Evolutionary conservation across 2,329 filamentous ascomycete genomes (phyloP), one percentile per base, ranked within the genome.

Genomic region (Talaromyces sp.): DNA sequence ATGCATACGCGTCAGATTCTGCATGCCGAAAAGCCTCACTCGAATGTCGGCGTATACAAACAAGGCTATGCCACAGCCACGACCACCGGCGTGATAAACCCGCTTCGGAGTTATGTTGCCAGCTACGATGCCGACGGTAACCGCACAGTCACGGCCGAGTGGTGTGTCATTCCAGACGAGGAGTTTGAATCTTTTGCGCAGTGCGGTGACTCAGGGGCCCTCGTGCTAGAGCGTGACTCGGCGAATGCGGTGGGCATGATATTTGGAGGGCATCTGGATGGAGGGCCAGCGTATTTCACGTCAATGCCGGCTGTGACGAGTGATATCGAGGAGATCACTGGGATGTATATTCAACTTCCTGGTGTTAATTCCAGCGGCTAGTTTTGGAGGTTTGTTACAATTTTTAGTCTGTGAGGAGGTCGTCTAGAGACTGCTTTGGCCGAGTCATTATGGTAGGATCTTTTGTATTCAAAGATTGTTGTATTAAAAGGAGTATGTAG

Each of bases 291-390:
- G 1, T 62, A 62, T 59, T 56, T 59, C 25, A 59, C 60, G 4
- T 62, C 56, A 15, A 62, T 62, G 39, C 55, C 57, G 13, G 60
- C 60, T 13, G 55, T 62, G 54, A 52, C 42, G 19, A 47, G 30
- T 9, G 51, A 62, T 13, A 44, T 59, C 15, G 52, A 55, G 19
- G 36, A 49, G 4, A 30, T 62, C 5, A 62, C 60, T 19, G 52
- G 60, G 10, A 28, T 59, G 22, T 22, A 54, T 6, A 57, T 58
- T 51, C 56, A 62, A 15, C 39, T 62, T 42, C 56, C 60, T 4
- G 57, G 57, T 11, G 60, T 51, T 11, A 51, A 32, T 17, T 32
- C 33, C 15, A 55, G 39, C 33, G 27, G 25, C 5, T 49, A 54
- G 39, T 55, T 22, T n/a, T 54, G 9, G 9, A 19, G 9, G 19